Base-by-base conservation (phyloP, 2,329 filamentous ascomycete species). In the Malbranchea cinnamomea region DNA sequence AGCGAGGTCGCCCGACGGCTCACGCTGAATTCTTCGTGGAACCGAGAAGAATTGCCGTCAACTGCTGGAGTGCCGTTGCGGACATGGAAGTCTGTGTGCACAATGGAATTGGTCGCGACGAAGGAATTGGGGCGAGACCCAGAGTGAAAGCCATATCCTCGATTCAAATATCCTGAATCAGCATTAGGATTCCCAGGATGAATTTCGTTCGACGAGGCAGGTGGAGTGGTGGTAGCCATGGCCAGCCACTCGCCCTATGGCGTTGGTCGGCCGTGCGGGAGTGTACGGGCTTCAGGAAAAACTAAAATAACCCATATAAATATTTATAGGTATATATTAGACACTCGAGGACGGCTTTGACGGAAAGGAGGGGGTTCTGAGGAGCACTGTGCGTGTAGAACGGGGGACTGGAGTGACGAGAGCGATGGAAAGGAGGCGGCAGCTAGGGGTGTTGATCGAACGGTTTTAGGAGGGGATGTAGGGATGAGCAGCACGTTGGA, bases 111-210 rank as follows among this genome's bases (percentile, higher is more conserved):
- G 31, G 40, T 43, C 30, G 51, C 56, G 27, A 50, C 43, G 34
- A 53, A 57, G 27, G 59, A 61, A 31, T 48, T 52, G 5, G 56
- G 57, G 29, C 56, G 48, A 20, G 57, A 60, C 21, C 45, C 44
- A 21, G 48, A 44, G 12, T 44, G 42, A 19, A 37, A 36, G 23
- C 48, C 46, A 35, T 55, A 54, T 11, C 47, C 46, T 36, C 48
- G 49, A 40, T 40, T 50, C 34, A 50, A 21, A 21, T 46, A 34
- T 10, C 45, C 31, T 23, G 48, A 37, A 28, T 54, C 49, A 22
- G 45, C 36, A 16, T 48, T 44, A 33, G 50, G 41, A 19, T 47
- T 39, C 26, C 47, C 37, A 31, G 38, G 35, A 43, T 55, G 56
- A 36, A 43, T 40, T 37, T 59, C 56, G 39, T 57, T 52, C 32